Evolutionary conservation across 1,284 basidiomycete genomes (phyloP).

Genomic region (Pterula multifida): DNA sequence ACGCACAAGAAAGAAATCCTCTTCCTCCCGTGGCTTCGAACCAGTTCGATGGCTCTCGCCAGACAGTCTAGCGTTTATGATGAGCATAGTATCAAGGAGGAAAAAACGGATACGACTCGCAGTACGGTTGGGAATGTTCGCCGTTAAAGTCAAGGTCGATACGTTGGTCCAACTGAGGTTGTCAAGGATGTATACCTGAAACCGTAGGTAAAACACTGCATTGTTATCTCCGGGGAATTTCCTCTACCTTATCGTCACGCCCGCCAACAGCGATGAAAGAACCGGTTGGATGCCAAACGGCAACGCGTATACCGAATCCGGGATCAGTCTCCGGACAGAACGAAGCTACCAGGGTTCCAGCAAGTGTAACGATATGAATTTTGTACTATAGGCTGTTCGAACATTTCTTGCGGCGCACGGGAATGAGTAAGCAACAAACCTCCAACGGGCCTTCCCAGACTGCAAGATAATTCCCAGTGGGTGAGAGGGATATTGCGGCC

Average conservation of each 20-base stretch:
- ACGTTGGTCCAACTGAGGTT: conserved; percentile 70
- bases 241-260: conserved; percentile 77
- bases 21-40: conserved; percentile 65
- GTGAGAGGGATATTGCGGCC: conserved; percentile 69
- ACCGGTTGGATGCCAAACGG: conserved; percentile 77
- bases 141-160: conserved; percentile 46
- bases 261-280: conserved; percentile 69
- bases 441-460: conserved; percentile 76
- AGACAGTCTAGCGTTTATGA: conserved; percentile 41
- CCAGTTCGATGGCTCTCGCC: conserved; percentile 77
- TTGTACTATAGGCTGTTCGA: conserved; percentile 53
- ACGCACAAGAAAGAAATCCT: conserved; percentile 72
- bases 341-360: conserved; percentile 57
- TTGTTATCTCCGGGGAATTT: too few species aligned
- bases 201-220: conserved; percentile 7
- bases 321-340: conserved; percentile 66
- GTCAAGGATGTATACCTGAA: conserved; percentile 67
- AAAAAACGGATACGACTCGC: conserved; percentile 32
- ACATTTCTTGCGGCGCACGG: conserved; percentile 1
- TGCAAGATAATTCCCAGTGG: conserved; percentile 70
- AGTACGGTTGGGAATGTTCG: conserved; percentile 38
- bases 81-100: not conserved
- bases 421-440: conserved; percentile 27
- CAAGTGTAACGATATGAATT: conserved; percentile 61
- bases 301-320: conserved; percentile 64